These are phyloP conservation scores for Myotisia sp. DNA, from an alignment of 2,329 filamentous ascomycete genomes.

Conservation along the genomic window DNA sequence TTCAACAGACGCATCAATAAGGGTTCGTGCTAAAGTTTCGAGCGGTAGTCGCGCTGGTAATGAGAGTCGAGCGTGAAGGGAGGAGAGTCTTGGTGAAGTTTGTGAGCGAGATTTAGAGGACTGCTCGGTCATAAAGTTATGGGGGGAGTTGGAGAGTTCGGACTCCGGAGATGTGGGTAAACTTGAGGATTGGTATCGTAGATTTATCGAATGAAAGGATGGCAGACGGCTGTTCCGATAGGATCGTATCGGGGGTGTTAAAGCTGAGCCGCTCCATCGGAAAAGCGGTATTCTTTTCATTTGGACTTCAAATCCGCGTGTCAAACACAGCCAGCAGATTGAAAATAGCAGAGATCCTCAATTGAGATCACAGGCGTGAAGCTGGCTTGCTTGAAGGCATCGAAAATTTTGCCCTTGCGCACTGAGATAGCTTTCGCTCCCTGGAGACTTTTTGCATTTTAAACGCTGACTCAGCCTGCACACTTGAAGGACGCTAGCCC, in stretches of 20 bases:
- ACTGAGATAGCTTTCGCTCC: too few species aligned
- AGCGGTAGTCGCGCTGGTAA: slow-evolving; percentile 71
- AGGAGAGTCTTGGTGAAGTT: slow-evolving; percentile 74
- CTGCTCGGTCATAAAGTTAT: slow-evolving; percentile 51
- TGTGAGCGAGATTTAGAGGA: too few species aligned
- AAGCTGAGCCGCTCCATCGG: slow-evolving; percentile 38
- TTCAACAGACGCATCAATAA: slow-evolving; percentile 79
- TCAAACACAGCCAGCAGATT: neutral
- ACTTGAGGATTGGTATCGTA: slow-evolving; percentile 31
- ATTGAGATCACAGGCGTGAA: neutral
- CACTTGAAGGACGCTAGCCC: slow-evolving; percentile 3
- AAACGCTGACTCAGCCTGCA: too few species aligned
- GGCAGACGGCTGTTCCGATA: slow-evolving; percentile 15
- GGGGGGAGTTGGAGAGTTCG: slow-evolving; percentile 52
- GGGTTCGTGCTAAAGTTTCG: slow-evolving; percentile 68
- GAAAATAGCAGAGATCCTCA: neutral
- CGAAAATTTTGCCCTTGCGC: neutral
- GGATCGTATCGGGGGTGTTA: slow-evolving; percentile 34
- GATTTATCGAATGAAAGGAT: slow-evolving; percentile 11
- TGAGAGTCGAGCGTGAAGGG: slow-evolving; percentile 76
- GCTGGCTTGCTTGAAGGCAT: neutral
- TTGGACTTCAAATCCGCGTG: slow-evolving; percentile 9
- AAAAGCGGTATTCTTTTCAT: slow-evolving; percentile 40
- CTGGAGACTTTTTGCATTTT: too few species aligned
- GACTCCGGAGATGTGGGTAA: slow-evolving; percentile 14